Evolutionary conservation across 768 basidiomycete genomes (phyloP).

Genomic region (Tulasnella sp.): DNA sequence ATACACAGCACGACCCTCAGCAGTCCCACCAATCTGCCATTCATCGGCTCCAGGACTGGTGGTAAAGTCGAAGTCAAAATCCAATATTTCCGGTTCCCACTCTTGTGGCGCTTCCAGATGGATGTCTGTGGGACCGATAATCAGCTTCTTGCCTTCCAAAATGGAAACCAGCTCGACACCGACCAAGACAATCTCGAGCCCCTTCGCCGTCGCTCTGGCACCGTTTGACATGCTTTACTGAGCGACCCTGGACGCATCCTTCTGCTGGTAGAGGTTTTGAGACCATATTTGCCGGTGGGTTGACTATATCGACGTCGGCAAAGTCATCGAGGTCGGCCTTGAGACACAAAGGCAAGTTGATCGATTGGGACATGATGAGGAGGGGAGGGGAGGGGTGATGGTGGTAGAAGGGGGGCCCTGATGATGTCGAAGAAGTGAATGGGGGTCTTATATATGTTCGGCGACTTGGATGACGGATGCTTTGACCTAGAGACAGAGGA

Average conservation of each 20-base stretch:
- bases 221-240: neutral
- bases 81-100: neutral
- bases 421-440: neutral
- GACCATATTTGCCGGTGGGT: neutral
- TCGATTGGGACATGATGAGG: neutral
- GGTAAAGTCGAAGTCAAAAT: neutral
- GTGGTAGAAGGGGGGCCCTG: neutral
- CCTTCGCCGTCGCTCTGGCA: neutral
- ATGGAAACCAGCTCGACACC: neutral
- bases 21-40: neutral
- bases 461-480: neutral
- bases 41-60: conserved; percentile 10
- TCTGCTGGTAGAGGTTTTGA: neutral
- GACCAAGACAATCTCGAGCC: neutral
- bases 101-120: neutral
- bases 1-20: conserved; percentile 6
- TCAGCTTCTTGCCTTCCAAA: neutral
- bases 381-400: neutral
- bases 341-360: neutral
- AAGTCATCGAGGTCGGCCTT: neutral
- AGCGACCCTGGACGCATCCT: neutral
- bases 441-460: neutral
- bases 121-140: neutral
- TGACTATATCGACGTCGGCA: neutral
- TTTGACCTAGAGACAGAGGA: neutral